Conservation (phyloP, 164 flowering plant species). For the Piper betle region DNA sequence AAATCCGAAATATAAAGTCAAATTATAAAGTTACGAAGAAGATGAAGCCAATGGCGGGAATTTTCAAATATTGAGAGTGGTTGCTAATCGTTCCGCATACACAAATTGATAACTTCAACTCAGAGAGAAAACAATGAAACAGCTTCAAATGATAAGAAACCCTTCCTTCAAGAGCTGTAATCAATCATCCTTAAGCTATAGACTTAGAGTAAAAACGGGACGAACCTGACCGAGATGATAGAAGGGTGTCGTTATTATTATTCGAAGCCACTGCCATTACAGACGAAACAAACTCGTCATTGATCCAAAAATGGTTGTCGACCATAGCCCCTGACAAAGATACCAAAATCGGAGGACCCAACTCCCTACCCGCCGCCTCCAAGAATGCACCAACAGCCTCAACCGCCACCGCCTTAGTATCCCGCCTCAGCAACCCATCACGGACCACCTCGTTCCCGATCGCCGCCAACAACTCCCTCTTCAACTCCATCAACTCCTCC, state of each 20-base stretch:
- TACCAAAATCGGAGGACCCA: constrained; percentile 54
- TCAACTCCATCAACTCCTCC: constrained; percentile 20
- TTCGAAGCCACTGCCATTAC: background rate
- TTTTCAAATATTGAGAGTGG: no score
- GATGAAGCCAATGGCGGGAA: background rate
- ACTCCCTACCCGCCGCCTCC: constrained; percentile 26
- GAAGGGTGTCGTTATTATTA: background rate
- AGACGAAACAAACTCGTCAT: background rate
- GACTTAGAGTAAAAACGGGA: background rate
- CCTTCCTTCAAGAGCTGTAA: no score
- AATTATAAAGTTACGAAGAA: background rate
- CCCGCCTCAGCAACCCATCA: constrained; percentile 11
- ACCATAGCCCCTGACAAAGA: constrained; percentile 10
- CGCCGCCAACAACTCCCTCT: constrained; percentile 36
- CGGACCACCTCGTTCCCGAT: constrained; percentile 20
- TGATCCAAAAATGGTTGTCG: background rate
- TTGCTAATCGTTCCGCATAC: no score
- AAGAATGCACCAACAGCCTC: constrained; percentile 23
- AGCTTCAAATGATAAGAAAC: no score
- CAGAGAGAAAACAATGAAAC: no score
- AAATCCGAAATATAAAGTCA: background rate
- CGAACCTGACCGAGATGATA: background rate
- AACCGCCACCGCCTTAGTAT: constrained; percentile 27
- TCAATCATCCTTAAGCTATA: no score
- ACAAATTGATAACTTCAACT: no score